Evolutionary conservation across 73 alveolate genomes (phyloP).

Genomic region (Blepharisma japonicum): DNA sequence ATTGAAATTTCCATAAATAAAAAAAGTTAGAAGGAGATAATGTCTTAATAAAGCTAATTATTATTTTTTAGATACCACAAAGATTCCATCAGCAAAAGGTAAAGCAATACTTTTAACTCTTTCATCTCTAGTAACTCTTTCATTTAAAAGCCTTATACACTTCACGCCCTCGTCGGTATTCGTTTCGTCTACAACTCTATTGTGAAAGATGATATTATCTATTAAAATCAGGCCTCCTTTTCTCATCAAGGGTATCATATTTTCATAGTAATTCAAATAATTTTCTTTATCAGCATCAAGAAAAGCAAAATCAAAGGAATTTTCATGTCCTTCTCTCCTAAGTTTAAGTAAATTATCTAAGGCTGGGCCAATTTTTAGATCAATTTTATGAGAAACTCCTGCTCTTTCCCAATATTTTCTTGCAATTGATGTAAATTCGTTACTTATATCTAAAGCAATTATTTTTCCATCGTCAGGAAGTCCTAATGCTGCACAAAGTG

Average conservation of each 20-base stretch:
- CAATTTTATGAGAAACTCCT: conserved; percentile 47
- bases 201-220: conserved; percentile 59
- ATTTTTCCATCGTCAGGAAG: conserved; percentile 60
- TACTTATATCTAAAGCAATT: conserved; percentile 43
- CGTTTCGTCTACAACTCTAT: conserved; percentile 50
- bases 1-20: too few relatives aligned
- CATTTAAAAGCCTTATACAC: neutral
- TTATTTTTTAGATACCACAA: neutral
- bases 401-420: conserved; percentile 50
- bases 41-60: too few relatives aligned
- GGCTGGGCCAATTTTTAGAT: conserved; percentile 47
- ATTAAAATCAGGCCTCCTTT: conserved; percentile 55
- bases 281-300: conserved; percentile 66
- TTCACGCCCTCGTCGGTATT: neutral
- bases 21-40: too few relatives aligned
- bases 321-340: conserved; percentile 37
- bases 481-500: conserved; percentile 53
- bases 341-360: conserved; percentile 33
- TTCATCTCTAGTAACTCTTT: neutral
- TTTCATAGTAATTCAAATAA: conserved; percentile 50
- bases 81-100: conserved; percentile 17
- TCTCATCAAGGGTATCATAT: conserved; percentile 37
- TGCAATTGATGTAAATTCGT: conserved; percentile 50
- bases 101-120: neutral
- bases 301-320: conserved; percentile 59